Conservation (phyloP, 768 basidiomycete species). For the Russula vinacea region DNA sequence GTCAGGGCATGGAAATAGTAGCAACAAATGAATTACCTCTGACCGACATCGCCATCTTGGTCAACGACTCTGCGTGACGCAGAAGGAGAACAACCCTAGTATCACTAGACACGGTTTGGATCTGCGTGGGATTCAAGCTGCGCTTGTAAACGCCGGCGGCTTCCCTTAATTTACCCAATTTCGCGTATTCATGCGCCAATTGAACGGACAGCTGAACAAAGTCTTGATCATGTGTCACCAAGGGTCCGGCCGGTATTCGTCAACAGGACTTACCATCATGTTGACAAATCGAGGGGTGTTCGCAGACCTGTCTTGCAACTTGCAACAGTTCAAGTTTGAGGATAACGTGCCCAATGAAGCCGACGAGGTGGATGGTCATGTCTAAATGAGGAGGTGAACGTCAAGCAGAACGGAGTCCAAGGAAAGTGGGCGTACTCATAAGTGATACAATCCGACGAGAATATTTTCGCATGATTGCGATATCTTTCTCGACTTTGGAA, state of each 20-base stretch:
- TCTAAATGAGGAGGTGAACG: conserved; percentile 3
- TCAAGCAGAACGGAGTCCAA: background rate
- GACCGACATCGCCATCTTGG: conserved; percentile 52
- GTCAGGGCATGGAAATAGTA: background rate
- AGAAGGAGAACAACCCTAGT: conserved; percentile 55
- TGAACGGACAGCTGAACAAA: conserved; percentile 64
- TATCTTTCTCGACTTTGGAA: background rate
- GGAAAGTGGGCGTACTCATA: conserved; percentile 10
- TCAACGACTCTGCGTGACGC: conserved; percentile 63
- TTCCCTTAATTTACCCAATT: conserved; percentile 68
- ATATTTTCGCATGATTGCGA: conserved; percentile 4
- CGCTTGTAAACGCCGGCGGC: conserved; percentile 66
- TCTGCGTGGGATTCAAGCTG: conserved; percentile 46
- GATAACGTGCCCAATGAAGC: conserved; percentile 26
- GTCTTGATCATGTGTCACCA: conserved; percentile 39
- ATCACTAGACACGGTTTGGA: conserved; percentile 49
- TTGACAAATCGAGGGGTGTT: conserved; percentile 29
- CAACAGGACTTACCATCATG: conserved; percentile 46
- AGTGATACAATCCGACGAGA: conserved; percentile 22
- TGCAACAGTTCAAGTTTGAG: conserved; percentile 29
- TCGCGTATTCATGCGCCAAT: conserved; percentile 75
- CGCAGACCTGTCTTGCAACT: conserved; percentile 20
- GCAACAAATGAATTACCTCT: conserved; percentile 47
- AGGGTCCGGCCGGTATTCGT: background rate
- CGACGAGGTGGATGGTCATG: conserved; percentile 27